phyloP scores from a whole-genome alignment of 495 filamentous ascomycete species.

The Neurospora sublineolata region DNA sequence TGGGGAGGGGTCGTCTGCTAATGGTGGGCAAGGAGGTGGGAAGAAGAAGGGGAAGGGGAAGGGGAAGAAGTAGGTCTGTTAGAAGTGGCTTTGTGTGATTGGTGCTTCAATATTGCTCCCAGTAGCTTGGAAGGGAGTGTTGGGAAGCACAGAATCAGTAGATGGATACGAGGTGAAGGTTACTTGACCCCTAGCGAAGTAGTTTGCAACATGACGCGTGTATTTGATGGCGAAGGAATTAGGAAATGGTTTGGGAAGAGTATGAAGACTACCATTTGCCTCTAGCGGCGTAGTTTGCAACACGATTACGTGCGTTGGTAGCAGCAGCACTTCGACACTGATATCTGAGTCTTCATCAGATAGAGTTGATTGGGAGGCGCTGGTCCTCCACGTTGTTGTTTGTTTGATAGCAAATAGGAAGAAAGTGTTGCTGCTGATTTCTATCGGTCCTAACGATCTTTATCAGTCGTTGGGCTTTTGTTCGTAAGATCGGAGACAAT shows the following conservation, averaged over 20 bases:
- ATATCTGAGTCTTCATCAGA: not conserved
- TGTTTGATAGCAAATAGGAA: not conserved
- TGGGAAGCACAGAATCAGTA: not conserved
- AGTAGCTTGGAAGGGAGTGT: not conserved
- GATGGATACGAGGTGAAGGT: not conserved
- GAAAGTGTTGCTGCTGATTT: not conserved
- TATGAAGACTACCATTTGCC: not conserved
- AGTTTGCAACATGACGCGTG: not conserved
- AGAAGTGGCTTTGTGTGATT: not conserved
- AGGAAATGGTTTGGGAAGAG: not conserved
- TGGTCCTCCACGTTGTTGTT: not conserved
- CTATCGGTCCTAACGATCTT: not conserved
- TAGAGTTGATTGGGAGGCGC: not conserved
- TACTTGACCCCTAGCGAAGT: not conserved
- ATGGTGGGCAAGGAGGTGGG: not conserved
- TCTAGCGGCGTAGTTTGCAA: not conserved
- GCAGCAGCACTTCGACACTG: not conserved
- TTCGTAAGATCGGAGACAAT: not conserved
- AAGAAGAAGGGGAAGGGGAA: conserved; percentile 47
- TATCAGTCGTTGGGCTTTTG: too few species aligned
- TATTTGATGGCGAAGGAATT: not conserved
- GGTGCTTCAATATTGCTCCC: not conserved
- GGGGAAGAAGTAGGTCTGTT: conserved; percentile 13
- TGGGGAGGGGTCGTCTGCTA: conserved; percentile 21
- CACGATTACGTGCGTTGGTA: not conserved